phyloP scores from a whole-genome alignment of 176 grass and related monocot species.

The Ananas comosus region DNA sequence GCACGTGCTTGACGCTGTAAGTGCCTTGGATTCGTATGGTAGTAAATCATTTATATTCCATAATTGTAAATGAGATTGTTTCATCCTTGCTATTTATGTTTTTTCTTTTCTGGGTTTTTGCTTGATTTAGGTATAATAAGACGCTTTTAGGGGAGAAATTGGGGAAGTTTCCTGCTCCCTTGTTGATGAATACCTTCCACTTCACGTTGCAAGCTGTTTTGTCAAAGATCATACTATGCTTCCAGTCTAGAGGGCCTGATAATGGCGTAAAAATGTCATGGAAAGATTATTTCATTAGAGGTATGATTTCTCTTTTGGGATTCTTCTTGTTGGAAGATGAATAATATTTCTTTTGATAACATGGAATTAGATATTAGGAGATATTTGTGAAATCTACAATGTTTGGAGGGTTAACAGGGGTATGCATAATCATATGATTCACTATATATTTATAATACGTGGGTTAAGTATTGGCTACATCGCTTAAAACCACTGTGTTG shows the following conservation, averaged over 20 bases:
- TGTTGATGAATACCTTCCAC: slow-evolving; percentile 99
- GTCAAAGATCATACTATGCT: slow-evolving; percentile 62
- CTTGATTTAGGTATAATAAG: slow-evolving; percentile 75
- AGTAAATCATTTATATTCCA: background rate
- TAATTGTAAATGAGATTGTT: background rate
- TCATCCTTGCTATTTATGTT: slow-evolving; percentile 5
- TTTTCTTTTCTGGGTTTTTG: background rate
- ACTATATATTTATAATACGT: background rate
- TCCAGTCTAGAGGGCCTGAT: slow-evolving; percentile 56
- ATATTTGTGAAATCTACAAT: background rate
- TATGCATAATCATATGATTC: background rate
- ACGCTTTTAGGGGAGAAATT: slow-evolving; percentile 94
- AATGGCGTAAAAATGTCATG: slow-evolving; percentile 59
- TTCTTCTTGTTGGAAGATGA: background rate
- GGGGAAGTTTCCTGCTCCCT: slow-evolving; percentile 94
- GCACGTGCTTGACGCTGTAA: slow-evolving; percentile 99
- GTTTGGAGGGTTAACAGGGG: background rate
- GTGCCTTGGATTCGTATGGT: slow-evolving; percentile 22
- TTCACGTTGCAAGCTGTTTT: slow-evolving; percentile 90
- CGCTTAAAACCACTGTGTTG: too few species aligned
- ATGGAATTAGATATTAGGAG: background rate
- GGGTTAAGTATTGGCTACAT: too few species aligned
- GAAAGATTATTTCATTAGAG: slow-evolving; percentile 96
- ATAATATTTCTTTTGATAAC: background rate
- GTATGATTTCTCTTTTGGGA: slow-evolving; percentile 22